Conservation (phyloP, 306 rosid genomes). For the Vigna trinervia region DNA sequence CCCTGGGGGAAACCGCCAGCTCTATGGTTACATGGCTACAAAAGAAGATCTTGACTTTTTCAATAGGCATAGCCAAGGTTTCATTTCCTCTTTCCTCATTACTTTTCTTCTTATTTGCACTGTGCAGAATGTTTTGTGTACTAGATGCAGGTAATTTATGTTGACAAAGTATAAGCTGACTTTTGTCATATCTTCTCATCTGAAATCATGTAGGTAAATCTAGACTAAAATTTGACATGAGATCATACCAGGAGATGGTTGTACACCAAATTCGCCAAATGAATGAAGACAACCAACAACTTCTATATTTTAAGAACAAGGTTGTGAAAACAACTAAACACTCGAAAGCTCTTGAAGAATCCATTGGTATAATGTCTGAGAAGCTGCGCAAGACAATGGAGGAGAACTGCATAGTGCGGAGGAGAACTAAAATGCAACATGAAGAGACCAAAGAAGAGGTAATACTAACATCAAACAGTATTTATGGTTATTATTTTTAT, state of each 20-base stretch:
- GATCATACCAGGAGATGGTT: conserved; percentile 81
- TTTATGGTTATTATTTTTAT: conserved; percentile 15
- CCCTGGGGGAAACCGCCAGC: conserved; percentile 79
- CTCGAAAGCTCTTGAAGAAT: conserved; percentile 57
- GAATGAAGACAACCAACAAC: conserved; percentile 82
- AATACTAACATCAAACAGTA: conserved; percentile 38
- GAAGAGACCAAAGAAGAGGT: conserved; percentile 84
- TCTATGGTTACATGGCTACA: conserved; percentile 74
- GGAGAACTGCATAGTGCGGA: conserved; percentile 64
- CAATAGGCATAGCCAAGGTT: conserved; percentile 81
- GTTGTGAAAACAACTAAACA: conserved; percentile 49
- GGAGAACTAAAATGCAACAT: conserved; percentile 62
- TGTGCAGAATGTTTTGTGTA: conserved; percentile 16
- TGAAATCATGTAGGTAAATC: conserved; percentile 63
- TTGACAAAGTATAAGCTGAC: background rate
- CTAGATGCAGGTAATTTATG: background rate
- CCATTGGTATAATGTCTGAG: conserved; percentile 53
- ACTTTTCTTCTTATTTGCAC: conserved; percentile 2
- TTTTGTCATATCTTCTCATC: conserved; percentile 9
- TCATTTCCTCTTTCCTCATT: conserved; percentile 33
- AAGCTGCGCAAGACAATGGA: conserved; percentile 64
- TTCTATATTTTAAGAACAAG: conserved; percentile 58
- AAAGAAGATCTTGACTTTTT: conserved; percentile 76
- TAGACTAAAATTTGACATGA: conserved; percentile 71
- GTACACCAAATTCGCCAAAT: conserved; percentile 73